These are phyloP conservation scores for Trichosanthes truncata DNA, from an alignment of 306 rosid genomes.

Conservation along the genomic window DNA sequence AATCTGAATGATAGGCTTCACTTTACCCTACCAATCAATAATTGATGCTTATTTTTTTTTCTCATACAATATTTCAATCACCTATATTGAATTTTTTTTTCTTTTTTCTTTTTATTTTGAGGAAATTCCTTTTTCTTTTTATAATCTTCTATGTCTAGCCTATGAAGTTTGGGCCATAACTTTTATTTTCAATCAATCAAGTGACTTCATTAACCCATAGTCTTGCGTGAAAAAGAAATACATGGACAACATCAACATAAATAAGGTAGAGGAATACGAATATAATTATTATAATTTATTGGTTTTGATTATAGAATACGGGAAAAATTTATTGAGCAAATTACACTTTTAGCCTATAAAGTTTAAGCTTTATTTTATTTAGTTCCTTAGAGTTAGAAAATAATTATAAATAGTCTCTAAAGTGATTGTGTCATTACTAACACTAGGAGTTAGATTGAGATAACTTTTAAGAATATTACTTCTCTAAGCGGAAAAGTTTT, in stretches of 20 bases:
- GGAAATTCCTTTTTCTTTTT: too few species aligned
- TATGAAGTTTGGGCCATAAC: background rate
- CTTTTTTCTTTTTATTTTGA: background rate
- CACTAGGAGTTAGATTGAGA: too few species aligned
- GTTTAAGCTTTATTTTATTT: too few species aligned
- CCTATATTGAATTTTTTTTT: background rate
- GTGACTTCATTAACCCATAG: background rate
- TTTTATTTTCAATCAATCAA: background rate
- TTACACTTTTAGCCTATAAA: too few species aligned
- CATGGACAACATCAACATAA: background rate
- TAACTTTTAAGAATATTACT: too few species aligned
- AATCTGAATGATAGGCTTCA: background rate
- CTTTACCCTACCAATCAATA: background rate
- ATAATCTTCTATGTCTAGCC: background rate
- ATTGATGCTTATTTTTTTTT: background rate
- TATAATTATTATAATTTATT: too few species aligned
- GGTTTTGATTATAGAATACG: too few species aligned
- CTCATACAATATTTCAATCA: background rate
- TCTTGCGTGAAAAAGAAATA: background rate
- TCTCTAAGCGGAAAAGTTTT: too few species aligned
- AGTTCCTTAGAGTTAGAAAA: too few species aligned
- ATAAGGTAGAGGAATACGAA: background rate
- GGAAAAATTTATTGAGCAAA: too few species aligned
- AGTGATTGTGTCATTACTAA: too few species aligned
- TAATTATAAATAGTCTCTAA: too few species aligned